Evolutionary conservation across 2,329 filamentous ascomycete genomes (phyloP), one percentile per base, ranked within the genome.

Genomic region (Whalleya microplaca): DNA sequence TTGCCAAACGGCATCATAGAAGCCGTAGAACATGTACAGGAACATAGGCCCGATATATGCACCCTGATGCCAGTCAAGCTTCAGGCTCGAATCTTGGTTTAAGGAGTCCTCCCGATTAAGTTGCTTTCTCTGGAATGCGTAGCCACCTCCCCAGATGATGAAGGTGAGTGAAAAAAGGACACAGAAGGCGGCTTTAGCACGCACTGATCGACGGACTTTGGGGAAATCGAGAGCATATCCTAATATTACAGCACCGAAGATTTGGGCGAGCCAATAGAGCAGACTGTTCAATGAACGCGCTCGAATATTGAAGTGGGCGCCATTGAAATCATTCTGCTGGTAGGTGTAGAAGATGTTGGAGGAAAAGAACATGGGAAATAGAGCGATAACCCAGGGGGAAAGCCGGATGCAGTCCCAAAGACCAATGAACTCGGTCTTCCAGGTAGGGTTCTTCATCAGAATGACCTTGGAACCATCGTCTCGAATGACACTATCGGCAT

Each of bases 331-430:
- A 69, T 91, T 91, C 76, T 89, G 88, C 66, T 92, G 89, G 71
- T 92, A 92, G 47, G 85, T 86, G 73, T 90, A 90, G 76, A 92
- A 92, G 84, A 88, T 91, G 72, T 92, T 92, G 69, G 86, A 90
- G 48, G 87, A 82, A 68, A 90, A 82, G 77, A 92, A 92, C 86
- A 92, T 90, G 67, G 89, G 89, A 76, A 91, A 92, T 23, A 92
- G 80, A 20, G 85, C 71, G 51, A 92, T 63, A 64, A 92, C 88
- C 73, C 87, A 90, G 18, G 81, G 82, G 65, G 91, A 87, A 23
- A 76, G 80, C 52, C 73, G 72, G 55, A 92, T 75, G 5, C 85
- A 88, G 69, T 91, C 78, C 71, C 78, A 85, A 2, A 92, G 81
- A 52, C 89, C 89, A 14, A 83, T 56, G 49, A 92, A 73, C 71